Conservation (phyloP, 257 asterid species). For the Capsicum baccatum region DNA sequence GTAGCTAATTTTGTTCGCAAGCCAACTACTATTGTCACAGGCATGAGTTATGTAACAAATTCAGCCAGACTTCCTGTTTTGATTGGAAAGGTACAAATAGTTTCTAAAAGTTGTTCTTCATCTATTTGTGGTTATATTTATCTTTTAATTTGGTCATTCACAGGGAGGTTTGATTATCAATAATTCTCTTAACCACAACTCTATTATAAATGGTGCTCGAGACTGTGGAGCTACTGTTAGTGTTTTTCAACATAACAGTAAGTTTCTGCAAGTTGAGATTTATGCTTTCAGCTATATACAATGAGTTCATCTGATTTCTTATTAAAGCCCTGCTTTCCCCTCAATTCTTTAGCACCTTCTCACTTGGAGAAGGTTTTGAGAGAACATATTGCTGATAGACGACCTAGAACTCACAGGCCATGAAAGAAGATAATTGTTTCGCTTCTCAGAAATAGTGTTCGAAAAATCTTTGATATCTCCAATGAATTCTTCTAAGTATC, state of each 20-base stretch:
- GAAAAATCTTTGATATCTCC: no score
- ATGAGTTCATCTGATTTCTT: neutral
- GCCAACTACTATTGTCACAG: constrained; percentile 90
- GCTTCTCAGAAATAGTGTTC: no score
- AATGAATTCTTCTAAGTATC: no score
- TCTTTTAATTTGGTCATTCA: constrained; percentile 16
- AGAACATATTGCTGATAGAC: no score
- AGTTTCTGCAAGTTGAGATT: constrained; percentile 36
- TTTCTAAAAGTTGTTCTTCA: no score
- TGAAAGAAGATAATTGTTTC: no score
- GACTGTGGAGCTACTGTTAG: constrained; percentile 96
- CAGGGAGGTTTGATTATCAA: constrained; percentile 96
- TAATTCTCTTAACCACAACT: constrained; percentile 95
- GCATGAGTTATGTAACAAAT: constrained; percentile 98
- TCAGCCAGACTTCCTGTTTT: constrained; percentile 93
- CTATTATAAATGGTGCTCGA: constrained; percentile 97
- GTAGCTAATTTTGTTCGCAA: constrained; percentile 91
- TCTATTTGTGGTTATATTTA: no score
- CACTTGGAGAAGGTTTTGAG: no score
- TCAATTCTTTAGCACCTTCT: no score
- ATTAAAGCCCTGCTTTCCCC: no score
- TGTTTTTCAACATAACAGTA: constrained; percentile 97
- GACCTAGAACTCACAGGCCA: no score
- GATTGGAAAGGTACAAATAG: constrained; percentile 29
- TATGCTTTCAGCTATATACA: neutral